phyloP scores from a whole-genome alignment of 2,329 filamentous ascomycete genomes.

The Penicillium sp. region DNA sequence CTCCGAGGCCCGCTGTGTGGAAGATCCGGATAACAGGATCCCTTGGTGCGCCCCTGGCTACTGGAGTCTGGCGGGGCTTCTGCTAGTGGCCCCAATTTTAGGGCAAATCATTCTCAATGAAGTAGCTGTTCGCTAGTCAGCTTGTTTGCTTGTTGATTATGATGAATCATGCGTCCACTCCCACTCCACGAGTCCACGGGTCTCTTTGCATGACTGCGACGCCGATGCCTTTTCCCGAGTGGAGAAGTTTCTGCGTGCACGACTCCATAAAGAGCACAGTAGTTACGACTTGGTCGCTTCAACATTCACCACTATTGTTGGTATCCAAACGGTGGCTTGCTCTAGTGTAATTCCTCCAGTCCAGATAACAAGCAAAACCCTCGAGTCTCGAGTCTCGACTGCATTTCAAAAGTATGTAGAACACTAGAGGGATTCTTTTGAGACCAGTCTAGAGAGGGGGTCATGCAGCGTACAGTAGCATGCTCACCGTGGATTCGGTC shows the following conservation, averaged over 20 bases:
- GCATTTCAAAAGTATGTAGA: background rate
- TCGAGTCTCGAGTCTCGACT: background rate
- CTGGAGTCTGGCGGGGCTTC: background rate
- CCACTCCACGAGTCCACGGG: background rate
- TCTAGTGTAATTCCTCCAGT: conserved; percentile 10
- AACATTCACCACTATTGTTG: conserved; percentile 12
- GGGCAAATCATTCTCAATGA: background rate
- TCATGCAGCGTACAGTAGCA: background rate
- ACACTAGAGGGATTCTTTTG: background rate
- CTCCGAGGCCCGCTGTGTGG: conserved; percentile 2
- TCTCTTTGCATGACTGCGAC: conserved; percentile 5
- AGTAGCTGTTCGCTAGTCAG: background rate
- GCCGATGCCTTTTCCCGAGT: conserved; percentile 2
- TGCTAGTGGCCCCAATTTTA: background rate
- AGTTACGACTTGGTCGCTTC: background rate
- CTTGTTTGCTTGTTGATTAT: background rate
- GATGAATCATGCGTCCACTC: background rate
- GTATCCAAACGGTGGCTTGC: conserved; percentile 15
- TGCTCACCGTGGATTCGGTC: conserved; percentile 3
- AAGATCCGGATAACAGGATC: background rate
- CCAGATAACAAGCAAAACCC: background rate
- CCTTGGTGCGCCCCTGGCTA: background rate
- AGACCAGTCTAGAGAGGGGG: background rate
- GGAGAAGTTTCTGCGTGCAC: background rate
- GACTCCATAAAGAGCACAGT: background rate